Evolutionary conservation across 2,329 filamentous ascomycete genomes (phyloP).

Genomic region (Tolypocladium amazonense): DNA sequence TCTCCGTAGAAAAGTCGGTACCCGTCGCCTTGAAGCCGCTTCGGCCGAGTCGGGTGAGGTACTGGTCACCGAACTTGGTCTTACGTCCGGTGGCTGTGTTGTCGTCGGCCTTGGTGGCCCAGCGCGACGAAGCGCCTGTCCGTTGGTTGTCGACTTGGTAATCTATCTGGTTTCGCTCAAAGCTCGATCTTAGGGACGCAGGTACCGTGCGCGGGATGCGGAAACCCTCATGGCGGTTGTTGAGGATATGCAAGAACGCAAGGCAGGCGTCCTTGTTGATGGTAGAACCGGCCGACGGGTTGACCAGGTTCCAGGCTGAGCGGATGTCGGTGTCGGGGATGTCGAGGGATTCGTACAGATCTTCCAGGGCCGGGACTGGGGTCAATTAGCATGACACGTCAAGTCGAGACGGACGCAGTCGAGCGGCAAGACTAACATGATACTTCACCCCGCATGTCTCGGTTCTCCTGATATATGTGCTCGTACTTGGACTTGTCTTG

Average conservation of each 20-base stretch:
- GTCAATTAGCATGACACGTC: not conserved
- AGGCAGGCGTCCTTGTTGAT: constrained; percentile 94
- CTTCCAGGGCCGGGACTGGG: constrained; percentile 64
- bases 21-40: constrained; percentile 71
- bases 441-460: constrained; percentile 76
- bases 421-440: constrained; percentile 44
- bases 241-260: constrained; percentile 93
- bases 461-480: constrained; percentile 90
- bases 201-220: constrained; percentile 88
- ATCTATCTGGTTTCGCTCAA: constrained; percentile 93
- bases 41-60: constrained; percentile 81
- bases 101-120: constrained; percentile 71
- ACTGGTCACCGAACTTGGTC: constrained; percentile 95
- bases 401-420: not conserved
- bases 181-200: constrained; percentile 78
- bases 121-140: constrained; percentile 55
- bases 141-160: constrained; percentile 78
- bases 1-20: constrained; percentile 79
- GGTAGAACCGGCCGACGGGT: constrained; percentile 69
- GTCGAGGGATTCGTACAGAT: constrained; percentile 74
- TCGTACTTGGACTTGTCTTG: constrained; percentile 88
- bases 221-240: constrained; percentile 89
- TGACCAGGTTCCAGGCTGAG: constrained; percentile 94
- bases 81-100: constrained; percentile 79
- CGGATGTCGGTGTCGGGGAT: constrained; percentile 70